A percentile compares a stretch with the other conserved stretches of the same genome.
phyloP scores from a whole-genome alignment of 106 monocot species.

The Vanilla planifolia region DNA sequence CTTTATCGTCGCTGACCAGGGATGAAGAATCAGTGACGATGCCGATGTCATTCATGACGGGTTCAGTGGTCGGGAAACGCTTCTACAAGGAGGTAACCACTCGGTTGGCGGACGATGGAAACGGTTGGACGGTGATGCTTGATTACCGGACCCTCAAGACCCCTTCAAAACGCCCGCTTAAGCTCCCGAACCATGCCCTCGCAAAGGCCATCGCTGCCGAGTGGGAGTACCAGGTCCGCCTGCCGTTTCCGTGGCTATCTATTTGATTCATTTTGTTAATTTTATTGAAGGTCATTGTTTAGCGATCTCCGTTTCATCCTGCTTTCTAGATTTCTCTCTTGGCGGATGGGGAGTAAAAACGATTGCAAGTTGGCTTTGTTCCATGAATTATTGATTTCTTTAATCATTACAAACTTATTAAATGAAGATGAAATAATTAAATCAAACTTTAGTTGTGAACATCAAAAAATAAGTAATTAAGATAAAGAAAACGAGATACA shows the following conservation, averaged over 20 bases:
- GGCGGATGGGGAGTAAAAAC: no score
- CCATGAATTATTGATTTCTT: no score
- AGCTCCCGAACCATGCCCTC: constrained; percentile 68
- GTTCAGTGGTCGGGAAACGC: constrained; percentile 87
- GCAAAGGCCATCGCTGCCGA: constrained; percentile 92
- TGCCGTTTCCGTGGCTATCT: not conserved
- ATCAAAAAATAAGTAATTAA: no score
- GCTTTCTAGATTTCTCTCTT: not conserved
- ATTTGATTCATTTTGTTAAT: constrained; percentile 2
- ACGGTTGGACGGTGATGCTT: constrained; percentile 98
- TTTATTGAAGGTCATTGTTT: not conserved
- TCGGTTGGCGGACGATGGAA: constrained; percentile 73
- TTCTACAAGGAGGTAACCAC: constrained; percentile 88
- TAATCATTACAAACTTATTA: no score
- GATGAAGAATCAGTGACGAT: constrained; percentile 69
- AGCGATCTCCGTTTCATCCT: not conserved
- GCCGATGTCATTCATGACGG: constrained; percentile 90
- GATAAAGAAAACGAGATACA: no score
- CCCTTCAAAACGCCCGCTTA: constrained; percentile 73
- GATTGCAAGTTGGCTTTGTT: no score
- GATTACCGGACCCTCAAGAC: constrained; percentile 93
- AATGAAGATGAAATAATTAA: no score
- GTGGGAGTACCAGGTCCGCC: constrained; percentile 93
- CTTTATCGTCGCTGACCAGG: constrained; percentile 26
- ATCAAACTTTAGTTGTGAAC: no score